These are phyloP conservation scores for Aspergillus campestris DNA, from an alignment of 495 filamentous ascomycete species.

Conservation along the genomic window DNA sequence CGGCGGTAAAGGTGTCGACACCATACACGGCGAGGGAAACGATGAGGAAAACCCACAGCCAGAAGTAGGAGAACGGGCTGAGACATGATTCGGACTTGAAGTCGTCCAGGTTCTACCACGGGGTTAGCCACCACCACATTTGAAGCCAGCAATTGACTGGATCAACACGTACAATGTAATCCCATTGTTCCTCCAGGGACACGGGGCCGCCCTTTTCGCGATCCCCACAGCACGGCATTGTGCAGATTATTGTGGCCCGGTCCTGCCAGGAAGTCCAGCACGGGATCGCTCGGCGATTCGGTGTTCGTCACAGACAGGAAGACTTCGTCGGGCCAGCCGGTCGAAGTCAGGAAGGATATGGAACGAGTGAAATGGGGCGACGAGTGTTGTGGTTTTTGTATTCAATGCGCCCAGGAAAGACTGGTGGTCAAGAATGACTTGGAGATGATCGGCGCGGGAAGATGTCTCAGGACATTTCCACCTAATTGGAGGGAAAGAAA, in stretches of 20 bases:
- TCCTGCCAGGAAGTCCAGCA: conserved; percentile 25
- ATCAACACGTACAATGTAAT: conserved; percentile 66
- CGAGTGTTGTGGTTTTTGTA: conserved; percentile 4
- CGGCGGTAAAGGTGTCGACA: conserved; percentile 85
- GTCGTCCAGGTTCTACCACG: conserved; percentile 70
- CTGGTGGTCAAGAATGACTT: neutral
- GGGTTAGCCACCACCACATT: conserved; percentile 7
- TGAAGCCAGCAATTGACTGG: neutral
- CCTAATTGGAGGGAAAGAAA: too few species aligned
- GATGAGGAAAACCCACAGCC: conserved; percentile 69
- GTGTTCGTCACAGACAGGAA: conserved; percentile 1
- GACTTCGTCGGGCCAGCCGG: conserved; percentile 40
- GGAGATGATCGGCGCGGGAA: neutral
- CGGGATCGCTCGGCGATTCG: conserved; percentile 4
- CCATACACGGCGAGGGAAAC: conserved; percentile 78
- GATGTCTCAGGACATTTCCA: too few species aligned
- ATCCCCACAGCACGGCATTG: conserved; percentile 68
- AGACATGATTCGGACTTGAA: conserved; percentile 77
- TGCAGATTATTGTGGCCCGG: conserved; percentile 16
- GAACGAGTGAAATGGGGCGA: conserved; percentile 4
- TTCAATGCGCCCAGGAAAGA: neutral
- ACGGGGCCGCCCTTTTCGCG: conserved; percentile 60
- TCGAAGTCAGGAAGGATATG: conserved; percentile 21
- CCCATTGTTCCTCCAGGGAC: conserved; percentile 81
- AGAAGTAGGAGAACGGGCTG: conserved; percentile 70